phyloP scores from a whole-genome alignment of 371 early-diverging fungal species.

The Funneliformis caledonium region DNA sequence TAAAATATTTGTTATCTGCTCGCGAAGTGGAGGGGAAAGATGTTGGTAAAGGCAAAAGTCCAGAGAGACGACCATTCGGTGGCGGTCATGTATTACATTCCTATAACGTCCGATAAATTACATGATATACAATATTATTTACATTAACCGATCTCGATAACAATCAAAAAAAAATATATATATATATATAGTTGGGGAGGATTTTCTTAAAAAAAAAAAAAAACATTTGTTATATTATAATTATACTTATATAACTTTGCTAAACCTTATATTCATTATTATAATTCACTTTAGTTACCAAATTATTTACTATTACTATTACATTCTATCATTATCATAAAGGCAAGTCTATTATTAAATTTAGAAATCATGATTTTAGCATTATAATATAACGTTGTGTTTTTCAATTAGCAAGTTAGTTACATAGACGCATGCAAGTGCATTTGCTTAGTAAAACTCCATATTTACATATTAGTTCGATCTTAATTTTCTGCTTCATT shows the following conservation, averaged over 20 bases:
- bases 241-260: no score
- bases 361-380: background rate
- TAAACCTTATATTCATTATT: background rate
- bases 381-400: background rate
- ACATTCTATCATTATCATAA: background rate
- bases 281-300: background rate
- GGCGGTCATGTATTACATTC: constrained; percentile 29
- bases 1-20: constrained; percentile 56
- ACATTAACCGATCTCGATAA: background rate
- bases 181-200: background rate
- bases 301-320: background rate
- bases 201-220: no score
- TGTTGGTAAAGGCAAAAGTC: constrained; percentile 38
- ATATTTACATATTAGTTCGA: background rate
- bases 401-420: background rate
- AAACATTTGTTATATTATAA: background rate
- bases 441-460: no score
- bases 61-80: constrained; percentile 36
- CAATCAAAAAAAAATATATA: no score
- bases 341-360: background rate
- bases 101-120: constrained; percentile 43
- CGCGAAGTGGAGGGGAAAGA: constrained; percentile 45
- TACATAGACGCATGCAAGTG: background rate
- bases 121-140: constrained; percentile 85
- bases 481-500: background rate